Base-by-base conservation (phyloP, 768 basidiomycete genomes). In the Lactarius akahatsu region DNA sequence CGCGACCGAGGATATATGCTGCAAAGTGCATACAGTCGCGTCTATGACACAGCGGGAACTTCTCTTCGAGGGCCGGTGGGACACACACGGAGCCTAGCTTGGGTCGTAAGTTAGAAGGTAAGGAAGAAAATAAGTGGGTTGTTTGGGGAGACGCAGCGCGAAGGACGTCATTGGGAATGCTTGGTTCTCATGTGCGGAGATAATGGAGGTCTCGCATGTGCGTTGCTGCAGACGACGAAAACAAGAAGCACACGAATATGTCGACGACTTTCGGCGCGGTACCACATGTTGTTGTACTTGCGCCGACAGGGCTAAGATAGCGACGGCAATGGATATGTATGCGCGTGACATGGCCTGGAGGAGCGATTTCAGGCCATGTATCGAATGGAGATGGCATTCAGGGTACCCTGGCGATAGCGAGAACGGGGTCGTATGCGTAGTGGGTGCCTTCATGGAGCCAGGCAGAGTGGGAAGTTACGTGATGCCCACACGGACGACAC, bases 401-500 rank as follows among this genome's bases (percentile, higher is more conserved):
- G 62, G 61, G 66, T 66, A 43, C 23, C 62, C 62, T 63, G 50
- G 32, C 20, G 62, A 58, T 30, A 16, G 23, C 45, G 8, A 58
- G 65, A 26, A 55, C 9, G 23, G 43, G 47, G 57, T 45, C 28
- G 38, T 55, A 56, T n/a, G 11, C 50, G 26, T 4, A 57, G 43
- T 26, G 18, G 4, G 11, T 28, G 56, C 11, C 59, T 28, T 15
- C 23, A 20, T 34, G 50, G 32, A 28, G 57, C 13, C 50, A 36
- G n/a, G 9, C 50, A 65, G 58, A 59, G 38, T 30, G 58, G 18
- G 34, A 23, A 38, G 50, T 34, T 43, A 32, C 28, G 34, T 52
- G 55, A 47, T 57, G 55, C 28, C 61, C 66, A 63, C 66, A 54
- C 47, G 57, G 28, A 23, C 43, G 26, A 63, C 62, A 67, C 34